These are phyloP conservation scores for Globisporangium emineosum DNA, from an alignment of 352 stramenopile species.

Conservation along the genomic window DNA sequence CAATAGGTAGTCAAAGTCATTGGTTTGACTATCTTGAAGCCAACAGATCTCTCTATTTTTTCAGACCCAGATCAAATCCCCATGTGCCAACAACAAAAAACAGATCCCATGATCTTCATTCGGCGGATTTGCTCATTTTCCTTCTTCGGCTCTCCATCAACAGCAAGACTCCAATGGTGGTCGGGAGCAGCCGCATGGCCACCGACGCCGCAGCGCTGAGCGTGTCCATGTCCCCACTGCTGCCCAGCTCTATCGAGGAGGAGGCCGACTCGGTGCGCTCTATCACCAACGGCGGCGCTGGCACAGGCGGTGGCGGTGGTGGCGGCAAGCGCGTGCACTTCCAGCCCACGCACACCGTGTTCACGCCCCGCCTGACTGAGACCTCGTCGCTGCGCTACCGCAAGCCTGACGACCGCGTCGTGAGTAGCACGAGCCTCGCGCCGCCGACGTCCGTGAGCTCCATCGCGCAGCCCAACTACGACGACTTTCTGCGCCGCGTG, in stretches of 20 bases:
- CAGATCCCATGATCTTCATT: slow-evolving; percentile 13
- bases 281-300: not conserved
- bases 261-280: slow-evolving; percentile 22
- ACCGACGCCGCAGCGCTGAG: slow-evolving; percentile 48
- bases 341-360: slow-evolving; percentile 85
- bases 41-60: not conserved
- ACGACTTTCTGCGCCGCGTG: slow-evolving; percentile 86
- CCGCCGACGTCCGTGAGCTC: slow-evolving; percentile 69
- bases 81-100: not conserved
- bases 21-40: not conserved
- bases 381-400: slow-evolving; percentile 70
- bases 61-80: too few species aligned
- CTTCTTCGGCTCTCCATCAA: not conserved
- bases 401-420: slow-evolving; percentile 74
- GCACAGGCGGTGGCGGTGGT: too few species aligned
- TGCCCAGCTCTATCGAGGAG: slow-evolving; percentile 78
- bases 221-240: slow-evolving; percentile 73
- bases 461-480: slow-evolving; percentile 89
- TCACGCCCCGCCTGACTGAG: slow-evolving; percentile 74
- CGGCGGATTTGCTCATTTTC: slow-evolving; percentile 7
- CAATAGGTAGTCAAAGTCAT: not conserved
- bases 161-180: slow-evolving; percentile 38
- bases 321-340: slow-evolving; percentile 71
- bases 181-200: slow-evolving; percentile 33
- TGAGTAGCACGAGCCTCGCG: slow-evolving; percentile 56